Evolutionary conservation across 768 basidiomycete species (phyloP).

Genomic region (Tulasnella calospora): DNA sequence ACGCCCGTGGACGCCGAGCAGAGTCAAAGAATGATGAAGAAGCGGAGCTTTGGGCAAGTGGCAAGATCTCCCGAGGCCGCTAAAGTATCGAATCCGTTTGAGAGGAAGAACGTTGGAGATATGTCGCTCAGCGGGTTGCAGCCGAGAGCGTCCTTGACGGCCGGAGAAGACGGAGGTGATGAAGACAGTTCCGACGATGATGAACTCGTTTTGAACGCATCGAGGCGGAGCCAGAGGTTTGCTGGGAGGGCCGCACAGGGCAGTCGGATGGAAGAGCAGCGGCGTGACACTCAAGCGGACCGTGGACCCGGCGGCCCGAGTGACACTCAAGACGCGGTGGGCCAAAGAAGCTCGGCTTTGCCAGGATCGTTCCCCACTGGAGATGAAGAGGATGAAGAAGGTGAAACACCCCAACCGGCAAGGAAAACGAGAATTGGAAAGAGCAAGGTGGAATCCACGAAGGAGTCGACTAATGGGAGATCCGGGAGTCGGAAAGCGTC

Average conservation of each 20-base stretch:
- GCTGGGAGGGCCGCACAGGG: not conserved
- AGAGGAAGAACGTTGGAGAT: not conserved
- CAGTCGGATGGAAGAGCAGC: not conserved
- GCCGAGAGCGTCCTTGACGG: not conserved
- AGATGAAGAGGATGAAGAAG: not conserved
- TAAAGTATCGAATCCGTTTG: not conserved
- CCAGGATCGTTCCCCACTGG: slow-evolving; percentile 15
- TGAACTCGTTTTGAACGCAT: slow-evolving; percentile 12
- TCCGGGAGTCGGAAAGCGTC: not conserved
- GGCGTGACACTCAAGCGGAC: not conserved
- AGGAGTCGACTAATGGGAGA: not conserved
- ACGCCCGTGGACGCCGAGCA: not conserved
- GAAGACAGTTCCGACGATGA: slow-evolving; percentile 10
- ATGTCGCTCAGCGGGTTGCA: slow-evolving; percentile 17
- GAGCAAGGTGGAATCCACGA: not conserved
- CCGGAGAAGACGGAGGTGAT: not conserved
- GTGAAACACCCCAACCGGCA: not conserved
- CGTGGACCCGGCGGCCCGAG: not conserved
- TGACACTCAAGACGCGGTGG: not conserved
- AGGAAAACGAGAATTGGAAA: not conserved
- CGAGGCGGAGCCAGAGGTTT: not conserved
- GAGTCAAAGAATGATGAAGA: not conserved
- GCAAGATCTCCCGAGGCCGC: not conserved
- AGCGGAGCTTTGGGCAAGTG: slow-evolving; percentile 20
- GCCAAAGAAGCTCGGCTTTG: not conserved